A percentile compares a stretch with the other conserved stretches of the same genome.
phyloP scores from a whole-genome alignment of 441 rosid genomes.

The Pelargonium australe region DNA sequence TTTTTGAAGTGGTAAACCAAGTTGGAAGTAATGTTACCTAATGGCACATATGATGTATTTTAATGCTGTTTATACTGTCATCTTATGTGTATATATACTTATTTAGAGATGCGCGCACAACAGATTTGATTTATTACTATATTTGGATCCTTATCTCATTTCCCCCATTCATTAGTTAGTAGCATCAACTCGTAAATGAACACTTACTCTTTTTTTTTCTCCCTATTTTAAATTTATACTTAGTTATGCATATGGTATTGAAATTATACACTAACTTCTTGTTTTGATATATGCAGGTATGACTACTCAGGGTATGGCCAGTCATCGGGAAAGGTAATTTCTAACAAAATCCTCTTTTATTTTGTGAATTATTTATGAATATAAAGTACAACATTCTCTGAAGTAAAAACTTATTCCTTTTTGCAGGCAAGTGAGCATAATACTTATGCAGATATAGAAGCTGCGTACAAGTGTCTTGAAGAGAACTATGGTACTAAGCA shows the following conservation, averaged over 20 bases:
- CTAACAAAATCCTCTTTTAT: neutral
- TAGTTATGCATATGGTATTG: neutral
- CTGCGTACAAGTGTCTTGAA: constrained; percentile 62
- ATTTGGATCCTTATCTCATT: neutral
- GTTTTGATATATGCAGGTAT: constrained; percentile 36
- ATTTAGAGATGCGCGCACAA: no score
- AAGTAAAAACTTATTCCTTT: constrained; percentile 12
- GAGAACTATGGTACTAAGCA: constrained; percentile 55
- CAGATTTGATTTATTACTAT: no score
- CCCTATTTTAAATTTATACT: neutral
- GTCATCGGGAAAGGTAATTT: constrained; percentile 63
- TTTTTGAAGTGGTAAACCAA: neutral
- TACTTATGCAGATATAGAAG: constrained; percentile 65
- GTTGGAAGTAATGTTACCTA: neutral
- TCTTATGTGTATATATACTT: neutral
- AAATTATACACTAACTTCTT: neutral
- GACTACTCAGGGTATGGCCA: constrained; percentile 72
- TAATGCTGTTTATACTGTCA: neutral
- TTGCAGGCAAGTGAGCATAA: constrained; percentile 60
- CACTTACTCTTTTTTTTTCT: no score
- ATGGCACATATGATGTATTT: neutral
- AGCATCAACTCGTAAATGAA: neutral
- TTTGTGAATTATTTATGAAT: neutral
- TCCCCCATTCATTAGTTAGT: constrained; percentile 1
- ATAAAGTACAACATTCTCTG: constrained; percentile 5